phyloP scores from a whole-genome alignment of 371 early-diverging fungal species.

The Dinochytrium kinnereticum region DNA sequence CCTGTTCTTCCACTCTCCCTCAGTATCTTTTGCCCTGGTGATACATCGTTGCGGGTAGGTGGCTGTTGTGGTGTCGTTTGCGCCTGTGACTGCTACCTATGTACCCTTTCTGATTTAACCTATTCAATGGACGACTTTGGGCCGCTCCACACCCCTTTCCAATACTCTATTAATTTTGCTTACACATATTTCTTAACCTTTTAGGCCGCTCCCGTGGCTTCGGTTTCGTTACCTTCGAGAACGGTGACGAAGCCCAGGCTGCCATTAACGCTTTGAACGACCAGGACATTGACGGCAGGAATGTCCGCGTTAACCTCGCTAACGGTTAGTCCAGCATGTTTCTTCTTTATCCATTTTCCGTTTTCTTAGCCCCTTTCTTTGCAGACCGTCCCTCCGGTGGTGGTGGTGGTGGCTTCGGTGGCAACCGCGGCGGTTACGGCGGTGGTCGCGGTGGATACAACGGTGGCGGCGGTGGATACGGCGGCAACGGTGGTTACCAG shows the following conservation, averaged over 20 bases:
- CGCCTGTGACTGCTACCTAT: constrained; percentile 18
- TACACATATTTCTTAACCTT: neutral
- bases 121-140: neutral
- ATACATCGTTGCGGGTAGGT: neutral
- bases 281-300: constrained; percentile 67
- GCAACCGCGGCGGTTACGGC: constrained; percentile 33
- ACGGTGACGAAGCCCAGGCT: constrained; percentile 56
- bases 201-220: constrained; percentile 77
- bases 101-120: neutral
- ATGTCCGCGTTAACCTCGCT: constrained; percentile 65
- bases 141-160: neutral
- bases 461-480: constrained; percentile 37
- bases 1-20: neutral
- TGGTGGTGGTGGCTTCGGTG: constrained; percentile 36
- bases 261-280: constrained; percentile 67
- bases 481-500: constrained; percentile 37
- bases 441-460: constrained; percentile 56
- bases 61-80: constrained; percentile 11
- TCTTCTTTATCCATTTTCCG: neutral
- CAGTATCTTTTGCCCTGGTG: neutral
- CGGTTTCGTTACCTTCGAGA: constrained; percentile 75
- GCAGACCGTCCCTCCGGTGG: constrained; percentile 44
- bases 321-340: constrained; percentile 22
- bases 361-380: neutral
- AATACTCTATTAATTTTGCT: neutral